Conservation (phyloP, 352 stramenopile species). For the Pythium sukuiense region DNA sequence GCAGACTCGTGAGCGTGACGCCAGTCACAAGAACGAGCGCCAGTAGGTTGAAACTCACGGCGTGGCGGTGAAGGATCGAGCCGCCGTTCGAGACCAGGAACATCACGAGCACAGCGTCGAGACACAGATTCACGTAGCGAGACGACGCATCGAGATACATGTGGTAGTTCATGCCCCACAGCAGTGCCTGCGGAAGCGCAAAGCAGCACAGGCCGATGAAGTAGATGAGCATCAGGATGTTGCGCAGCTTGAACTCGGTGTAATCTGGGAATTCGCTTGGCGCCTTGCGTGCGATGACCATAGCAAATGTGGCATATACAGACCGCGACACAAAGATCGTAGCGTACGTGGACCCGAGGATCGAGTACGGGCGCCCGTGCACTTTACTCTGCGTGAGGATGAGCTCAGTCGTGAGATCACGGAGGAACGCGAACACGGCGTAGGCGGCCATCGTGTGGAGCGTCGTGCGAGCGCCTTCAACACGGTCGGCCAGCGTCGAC, state of each 20-base stretch:
- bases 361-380: slow-evolving; percentile 21
- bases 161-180: slow-evolving; percentile 64
- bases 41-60: slow-evolving; percentile 60
- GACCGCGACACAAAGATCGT: slow-evolving; percentile 43
- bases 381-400: slow-evolving; percentile 31
- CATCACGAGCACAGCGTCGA: slow-evolving; percentile 80
- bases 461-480: slow-evolving; percentile 63
- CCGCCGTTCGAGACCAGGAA: slow-evolving; percentile 83
- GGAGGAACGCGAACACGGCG: slow-evolving; percentile 62
- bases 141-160: slow-evolving; percentile 60
- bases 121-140: slow-evolving; percentile 75
- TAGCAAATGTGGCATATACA: slow-evolving; percentile 31
- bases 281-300: slow-evolving; percentile 36
- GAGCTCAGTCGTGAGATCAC: slow-evolving; percentile 57
- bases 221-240: slow-evolving; percentile 62
- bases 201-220: slow-evolving; percentile 56
- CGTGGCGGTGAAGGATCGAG: slow-evolving; percentile 72
- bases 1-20: slow-evolving; percentile 43
- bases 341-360: slow-evolving; percentile 40
- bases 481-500: slow-evolving; percentile 53
- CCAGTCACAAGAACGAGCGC: slow-evolving; percentile 51
- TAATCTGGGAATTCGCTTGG: slow-evolving; percentile 56
- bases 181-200: slow-evolving; percentile 40
- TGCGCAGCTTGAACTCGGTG: slow-evolving; percentile 59
- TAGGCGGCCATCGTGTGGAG: slow-evolving; percentile 59